Conservation (phyloP, 257 asterid genomes). For the Solanum corneliomulleri region DNA sequence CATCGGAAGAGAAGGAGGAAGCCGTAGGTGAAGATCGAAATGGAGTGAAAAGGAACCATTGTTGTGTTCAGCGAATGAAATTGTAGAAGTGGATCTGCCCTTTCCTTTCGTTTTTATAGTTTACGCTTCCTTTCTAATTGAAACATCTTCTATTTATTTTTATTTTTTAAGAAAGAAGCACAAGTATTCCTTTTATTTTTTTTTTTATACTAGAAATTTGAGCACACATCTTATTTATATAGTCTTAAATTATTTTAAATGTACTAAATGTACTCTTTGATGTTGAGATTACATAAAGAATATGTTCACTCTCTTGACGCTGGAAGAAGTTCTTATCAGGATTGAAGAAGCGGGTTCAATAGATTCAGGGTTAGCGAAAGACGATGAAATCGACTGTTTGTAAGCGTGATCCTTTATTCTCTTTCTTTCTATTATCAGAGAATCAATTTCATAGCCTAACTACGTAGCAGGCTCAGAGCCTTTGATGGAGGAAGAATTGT, state of each 20-base stretch:
- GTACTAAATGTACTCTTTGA: too few species aligned
- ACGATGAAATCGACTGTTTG: accelerated
- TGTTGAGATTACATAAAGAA: not conserved
- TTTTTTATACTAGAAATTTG: too few species aligned
- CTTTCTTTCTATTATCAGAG: accelerated
- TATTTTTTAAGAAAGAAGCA: too few species aligned
- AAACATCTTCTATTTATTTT: not conserved
- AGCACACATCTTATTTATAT: too few species aligned
- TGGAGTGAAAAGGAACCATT: not conserved
- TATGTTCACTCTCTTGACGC: not conserved
- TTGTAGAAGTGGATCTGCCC: not conserved
- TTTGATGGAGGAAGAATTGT: too few species aligned
- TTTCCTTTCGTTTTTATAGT: not conserved
- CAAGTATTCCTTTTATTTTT: not conserved
- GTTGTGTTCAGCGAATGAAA: not conserved
- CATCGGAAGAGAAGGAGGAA: not conserved
- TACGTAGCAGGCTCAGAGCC: too few species aligned
- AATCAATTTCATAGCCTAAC: too few species aligned
- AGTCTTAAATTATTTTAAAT: too few species aligned
- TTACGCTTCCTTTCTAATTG: not conserved
- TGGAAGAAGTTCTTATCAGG: accelerated
- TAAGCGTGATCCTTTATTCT: too few species aligned
- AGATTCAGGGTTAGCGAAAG: too few species aligned
- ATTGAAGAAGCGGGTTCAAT: too few species aligned
- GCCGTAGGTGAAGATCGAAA: not conserved